Conservation (phyloP, 1,284 basidiomycete genomes). For the Tilletia horrida region DNA sequence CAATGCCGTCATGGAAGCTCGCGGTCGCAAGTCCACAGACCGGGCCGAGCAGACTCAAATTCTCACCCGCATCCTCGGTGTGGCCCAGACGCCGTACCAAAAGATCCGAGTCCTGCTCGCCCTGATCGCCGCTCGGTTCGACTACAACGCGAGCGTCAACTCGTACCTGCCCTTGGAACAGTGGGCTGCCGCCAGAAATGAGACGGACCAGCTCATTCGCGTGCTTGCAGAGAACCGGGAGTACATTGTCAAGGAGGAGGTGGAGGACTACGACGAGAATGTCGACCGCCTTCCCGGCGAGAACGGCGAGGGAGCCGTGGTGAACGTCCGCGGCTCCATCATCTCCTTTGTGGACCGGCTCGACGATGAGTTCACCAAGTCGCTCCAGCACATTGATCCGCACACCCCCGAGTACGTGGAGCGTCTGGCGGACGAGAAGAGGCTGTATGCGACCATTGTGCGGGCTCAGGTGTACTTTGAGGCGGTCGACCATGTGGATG, state of each 20-base stretch:
- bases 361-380: constrained; percentile 98
- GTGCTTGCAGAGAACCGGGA: constrained; percentile 69
- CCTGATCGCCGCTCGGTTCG: constrained; percentile 89
- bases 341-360: constrained; percentile 79
- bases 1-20: constrained; percentile 84
- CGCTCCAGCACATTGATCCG: constrained; percentile 95
- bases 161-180: constrained; percentile 87
- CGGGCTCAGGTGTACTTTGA: constrained; percentile 82
- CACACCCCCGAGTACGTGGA: constrained; percentile 98
- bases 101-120: constrained; percentile 90
- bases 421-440: constrained; percentile 77
- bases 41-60: constrained; percentile 89
- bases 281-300: constrained; percentile 73
- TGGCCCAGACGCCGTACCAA: constrained; percentile 78
- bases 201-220: constrained; percentile 81
- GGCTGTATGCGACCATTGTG: constrained; percentile 87
- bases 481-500: constrained; percentile 27
- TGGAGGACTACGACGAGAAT: constrained; percentile 88
- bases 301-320: constrained; percentile 50
- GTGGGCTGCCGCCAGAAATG: constrained; percentile 81
- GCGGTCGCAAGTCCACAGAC: constrained; percentile 97
- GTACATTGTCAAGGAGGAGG: constrained; percentile 77
- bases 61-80: constrained; percentile 80
- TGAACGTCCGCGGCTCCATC: constrained; percentile 51
- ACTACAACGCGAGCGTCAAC: constrained; percentile 85